Evolutionary conservation across 164 flowering plant species (phyloP).

Genomic region (Tinospora cordifolia): DNA sequence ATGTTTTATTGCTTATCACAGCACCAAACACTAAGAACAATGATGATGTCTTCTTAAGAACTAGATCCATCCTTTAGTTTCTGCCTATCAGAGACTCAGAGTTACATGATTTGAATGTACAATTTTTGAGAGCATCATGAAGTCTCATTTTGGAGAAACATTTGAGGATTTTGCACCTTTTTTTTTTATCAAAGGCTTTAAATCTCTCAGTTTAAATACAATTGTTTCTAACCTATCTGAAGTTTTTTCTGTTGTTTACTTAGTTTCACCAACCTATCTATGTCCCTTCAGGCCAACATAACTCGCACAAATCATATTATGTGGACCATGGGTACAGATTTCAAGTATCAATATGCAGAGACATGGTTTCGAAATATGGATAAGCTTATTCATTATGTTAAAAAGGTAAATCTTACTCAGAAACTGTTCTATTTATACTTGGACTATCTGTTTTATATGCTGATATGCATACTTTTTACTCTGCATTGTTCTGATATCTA

Average conservation of each 20-base stretch:
- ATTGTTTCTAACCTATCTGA: background rate
- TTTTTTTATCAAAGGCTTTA: too few relatives aligned
- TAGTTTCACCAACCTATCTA: background rate
- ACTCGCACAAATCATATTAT: constrained; percentile 85
- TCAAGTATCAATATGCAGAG: constrained; percentile 79
- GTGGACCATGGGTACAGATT: constrained; percentile 97
- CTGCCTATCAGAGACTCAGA: too few relatives aligned
- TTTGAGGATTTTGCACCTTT: too few relatives aligned
- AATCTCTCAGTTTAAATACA: too few relatives aligned
- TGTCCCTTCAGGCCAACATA: constrained; percentile 61
- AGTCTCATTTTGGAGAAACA: too few relatives aligned
- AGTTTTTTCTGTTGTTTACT: background rate
- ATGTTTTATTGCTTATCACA: too few relatives aligned
- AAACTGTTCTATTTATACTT: background rate
- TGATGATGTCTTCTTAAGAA: too few relatives aligned
- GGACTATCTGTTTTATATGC: background rate
- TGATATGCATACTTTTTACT: background rate
- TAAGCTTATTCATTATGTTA: constrained; percentile 89
- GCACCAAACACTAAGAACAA: too few relatives aligned
- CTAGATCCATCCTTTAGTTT: too few relatives aligned
- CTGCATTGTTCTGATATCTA: too few relatives aligned
- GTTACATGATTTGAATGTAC: too few relatives aligned
- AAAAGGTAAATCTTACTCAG: constrained; percentile 32
- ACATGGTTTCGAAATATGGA: constrained; percentile 83
- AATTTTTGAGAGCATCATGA: too few relatives aligned